Evolutionary conservation across 208 protist genomes (phyloP), one percentile per base, ranked within the genome.

Genomic region (Crithidia expoeki): DNA sequence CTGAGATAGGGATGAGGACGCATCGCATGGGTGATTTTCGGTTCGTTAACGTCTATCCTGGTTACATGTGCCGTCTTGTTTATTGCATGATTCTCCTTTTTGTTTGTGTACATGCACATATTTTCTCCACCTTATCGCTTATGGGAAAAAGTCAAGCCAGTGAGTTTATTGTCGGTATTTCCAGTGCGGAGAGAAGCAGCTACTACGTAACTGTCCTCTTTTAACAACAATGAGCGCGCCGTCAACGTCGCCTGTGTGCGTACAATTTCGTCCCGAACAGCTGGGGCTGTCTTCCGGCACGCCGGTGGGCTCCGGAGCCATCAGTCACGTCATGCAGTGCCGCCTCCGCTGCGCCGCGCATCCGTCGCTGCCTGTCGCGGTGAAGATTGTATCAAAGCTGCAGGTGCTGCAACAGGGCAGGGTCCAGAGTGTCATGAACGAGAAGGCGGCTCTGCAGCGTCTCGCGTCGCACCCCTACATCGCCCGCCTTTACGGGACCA

Each of bases 341-440:
- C 80, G 30, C 27, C 79, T 94, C n/a, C 59, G 50, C 38, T 49
- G 44, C 52, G 16, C 74, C 19, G 47, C 51, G 11, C 19, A 66
- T 34, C 61, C 71, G 6, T 58, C 63, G 12, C 44, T 91, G 4
- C 74, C 81, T 4, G 80, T 95, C 23, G 94, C 88, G 19, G 83
- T 97, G 57, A 98, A 98, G 71, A 78, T 96, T 27, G 56, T 96
- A 9, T 94, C 88, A 9, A 98, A 98, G 74, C 33, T 94, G 25
- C 90, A 94, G 67, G 70, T 96, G 42, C 69, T 98, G 53, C 90
- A 97, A 49, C 89, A 94, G 44, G 74, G 85, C 25, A 95, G 95
- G 59, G 90, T 94, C 19, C 66, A 91, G 58, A 71, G 80, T 40
- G 80, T 80, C 34, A 91, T 97, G 82, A 86, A 86, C 30, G 94